These are phyloP conservation scores for Trichosanthes truncata DNA, from an alignment of 306 rosid species.

Conservation along the genomic window DNA sequence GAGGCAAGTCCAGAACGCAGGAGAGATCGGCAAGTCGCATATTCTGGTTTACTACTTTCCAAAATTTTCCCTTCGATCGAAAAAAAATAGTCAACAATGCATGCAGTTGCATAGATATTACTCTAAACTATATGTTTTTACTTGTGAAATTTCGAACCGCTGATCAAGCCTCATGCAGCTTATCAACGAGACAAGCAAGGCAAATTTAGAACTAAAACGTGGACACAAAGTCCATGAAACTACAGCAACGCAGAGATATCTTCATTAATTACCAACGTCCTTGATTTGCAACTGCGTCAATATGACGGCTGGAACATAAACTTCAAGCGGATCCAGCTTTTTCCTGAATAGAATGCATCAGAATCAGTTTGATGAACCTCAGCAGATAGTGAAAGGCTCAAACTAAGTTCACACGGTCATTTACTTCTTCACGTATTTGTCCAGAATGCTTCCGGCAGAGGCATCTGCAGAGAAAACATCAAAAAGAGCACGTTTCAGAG, in stretches of 20 bases:
- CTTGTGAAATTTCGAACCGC: background rate
- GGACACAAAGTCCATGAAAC: background rate
- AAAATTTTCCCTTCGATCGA: slow-evolving; percentile 43
- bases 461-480: slow-evolving; percentile 32
- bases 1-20: slow-evolving; percentile 90
- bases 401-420: background rate
- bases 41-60: slow-evolving; percentile 57
- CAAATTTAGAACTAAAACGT: background rate
- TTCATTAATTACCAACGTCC: slow-evolving; percentile 57
- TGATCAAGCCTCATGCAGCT: background rate
- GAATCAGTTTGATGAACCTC: slow-evolving; percentile 4
- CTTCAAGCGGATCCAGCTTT: slow-evolving; percentile 83
- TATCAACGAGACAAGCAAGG: background rate
- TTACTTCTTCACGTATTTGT: slow-evolving; percentile 69
- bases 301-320: slow-evolving; percentile 73
- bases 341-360: slow-evolving; percentile 32
- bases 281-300: slow-evolving; percentile 69
- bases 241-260: background rate
- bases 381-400: background rate
- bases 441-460: slow-evolving; percentile 45
- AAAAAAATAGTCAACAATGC: background rate
- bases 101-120: background rate
- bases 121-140: background rate
- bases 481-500: background rate
- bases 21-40: slow-evolving; percentile 55